Evolutionary conservation across 441 rosid genomes (phyloP).

Genomic region (Jatropha podagrica): DNA sequence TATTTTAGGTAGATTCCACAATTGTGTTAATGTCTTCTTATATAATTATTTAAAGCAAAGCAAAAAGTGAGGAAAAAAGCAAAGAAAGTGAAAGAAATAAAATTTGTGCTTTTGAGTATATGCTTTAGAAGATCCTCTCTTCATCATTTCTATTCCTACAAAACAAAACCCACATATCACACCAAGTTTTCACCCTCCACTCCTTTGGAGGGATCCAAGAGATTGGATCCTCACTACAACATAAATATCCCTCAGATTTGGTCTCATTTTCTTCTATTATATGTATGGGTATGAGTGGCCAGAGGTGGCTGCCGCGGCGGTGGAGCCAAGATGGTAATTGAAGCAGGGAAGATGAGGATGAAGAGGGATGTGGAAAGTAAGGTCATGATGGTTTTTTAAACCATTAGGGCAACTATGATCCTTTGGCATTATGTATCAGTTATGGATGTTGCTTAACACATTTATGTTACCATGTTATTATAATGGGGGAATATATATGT

Average conservation of each 20-base stretch:
- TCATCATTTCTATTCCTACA: slow-evolving; percentile 19
- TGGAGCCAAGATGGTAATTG: neutral
- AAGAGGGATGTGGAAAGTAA: slow-evolving; percentile 12
- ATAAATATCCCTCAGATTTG: neutral
- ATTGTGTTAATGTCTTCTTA: slow-evolving; percentile 4
- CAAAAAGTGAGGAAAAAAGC: slow-evolving; percentile 16
- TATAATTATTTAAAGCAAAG: slow-evolving; percentile 4
- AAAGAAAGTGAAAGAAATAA: neutral
- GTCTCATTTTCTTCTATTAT: neutral
- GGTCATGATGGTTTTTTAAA: slow-evolving; percentile 25
- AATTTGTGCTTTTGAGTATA: slow-evolving; percentile 32
- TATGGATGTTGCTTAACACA: slow-evolving; percentile 1
- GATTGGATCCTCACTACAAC: neutral
- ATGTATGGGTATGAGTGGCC: slow-evolving; percentile 7
- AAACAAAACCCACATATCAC: slow-evolving; percentile 14
- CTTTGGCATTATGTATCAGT: slow-evolving; percentile 45
- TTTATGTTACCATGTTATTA: neutral
- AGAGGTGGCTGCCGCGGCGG: neutral
- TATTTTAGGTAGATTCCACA: slow-evolving; percentile 35
- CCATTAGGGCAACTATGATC: slow-evolving; percentile 47
- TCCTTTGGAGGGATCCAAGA: neutral
- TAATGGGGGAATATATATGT: neutral
- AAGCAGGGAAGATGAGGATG: neutral
- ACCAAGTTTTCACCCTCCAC: neutral
- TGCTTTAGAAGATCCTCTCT: slow-evolving; percentile 43